Percentiles rank a stretch among this genome's conserved stretches.
Conservation (phyloP, 164 flowering plant species). For the Hamamelis virginiana region DNA sequence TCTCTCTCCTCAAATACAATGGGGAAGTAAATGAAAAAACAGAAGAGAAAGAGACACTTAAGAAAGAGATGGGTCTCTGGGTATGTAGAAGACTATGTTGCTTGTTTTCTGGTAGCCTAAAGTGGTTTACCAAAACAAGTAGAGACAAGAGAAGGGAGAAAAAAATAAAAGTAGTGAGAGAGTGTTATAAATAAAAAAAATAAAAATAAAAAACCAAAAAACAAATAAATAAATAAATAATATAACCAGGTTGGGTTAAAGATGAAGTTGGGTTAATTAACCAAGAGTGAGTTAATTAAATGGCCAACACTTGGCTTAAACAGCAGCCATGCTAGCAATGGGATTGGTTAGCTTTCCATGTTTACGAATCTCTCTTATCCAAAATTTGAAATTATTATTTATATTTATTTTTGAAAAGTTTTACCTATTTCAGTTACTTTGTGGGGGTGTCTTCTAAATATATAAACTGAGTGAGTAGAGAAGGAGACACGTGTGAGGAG, state of each 20-base stretch:
- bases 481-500: too few species aligned
- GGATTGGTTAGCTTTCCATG: constrained; percentile 13
- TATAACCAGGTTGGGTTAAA: constrained; percentile 10
- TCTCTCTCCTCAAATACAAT: not conserved
- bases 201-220: not conserved
- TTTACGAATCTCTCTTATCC: not conserved
- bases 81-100: constrained; percentile 4
- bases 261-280: constrained; percentile 25
- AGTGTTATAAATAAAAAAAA: too few species aligned
- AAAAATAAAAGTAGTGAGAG: not conserved
- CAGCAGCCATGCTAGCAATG: constrained; percentile 60
- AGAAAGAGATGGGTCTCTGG: not conserved
- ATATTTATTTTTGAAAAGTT: too few species aligned
- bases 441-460: too few species aligned
- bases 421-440: too few species aligned
- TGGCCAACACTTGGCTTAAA: constrained; percentile 51
- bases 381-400: too few species aligned
- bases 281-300: constrained; percentile 30
- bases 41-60: not conserved
- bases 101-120: constrained; percentile 30
- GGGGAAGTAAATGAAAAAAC: not conserved
- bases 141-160: constrained; percentile 10
- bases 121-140: constrained; percentile 55
- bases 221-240: not conserved
- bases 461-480: too few species aligned